Evolutionary conservation across 2,329 filamentous ascomycete species (phyloP), one percentile per base, ranked within the genome.

Genomic region (Ceratocystis lukuohia): DNA sequence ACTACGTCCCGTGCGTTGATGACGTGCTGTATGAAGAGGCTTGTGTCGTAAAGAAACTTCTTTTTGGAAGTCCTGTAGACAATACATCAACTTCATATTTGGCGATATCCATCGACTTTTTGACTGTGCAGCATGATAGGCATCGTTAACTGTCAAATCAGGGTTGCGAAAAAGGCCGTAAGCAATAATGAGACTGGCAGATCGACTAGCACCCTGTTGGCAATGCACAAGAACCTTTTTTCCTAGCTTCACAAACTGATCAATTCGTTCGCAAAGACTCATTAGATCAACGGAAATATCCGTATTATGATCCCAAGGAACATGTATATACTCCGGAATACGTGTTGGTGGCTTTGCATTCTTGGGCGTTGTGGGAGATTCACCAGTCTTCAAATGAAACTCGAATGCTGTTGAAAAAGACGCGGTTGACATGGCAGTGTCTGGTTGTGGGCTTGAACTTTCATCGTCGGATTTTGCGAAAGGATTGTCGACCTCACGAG

Each of bases 71-170:
- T 93, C 89, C 74, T 92, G 89, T 61, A 95, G 78, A 70, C 90
- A 91, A 80, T 94, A 94, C 81, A 95, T 91, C 70, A 95, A 80
- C 70, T 89, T 89, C 90, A 95, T 95, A 74, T 95, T 95, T 0
- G 89, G 89, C 67, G 89, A 91, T 71, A 95, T 93, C 89, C 90
- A 95, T 72, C 82, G 85, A 74, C 89, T 94, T 76, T 88, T 88
- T 65, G 84, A 81, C 75, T 95, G 91, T 2, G 90, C 89, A 2
- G 86, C 82, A 73, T 91, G 85, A 73, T 94, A 94, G 1, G 89
- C 88, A 73, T 93, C 88, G 72, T 93, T 91, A 65, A 93, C 88
- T 70, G 82, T 89, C 71, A 91, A 77, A 5, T 85, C 81, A 1
- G 89, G 88, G 68, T 90, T 88, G 72, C 87, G 87, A 74, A 89